Percentiles rank a stretch among this genome's conserved stretches.
Evolutionary conservation across 139 green algal species (phyloP).

Genomic region (Micromonas pusilla): DNA sequence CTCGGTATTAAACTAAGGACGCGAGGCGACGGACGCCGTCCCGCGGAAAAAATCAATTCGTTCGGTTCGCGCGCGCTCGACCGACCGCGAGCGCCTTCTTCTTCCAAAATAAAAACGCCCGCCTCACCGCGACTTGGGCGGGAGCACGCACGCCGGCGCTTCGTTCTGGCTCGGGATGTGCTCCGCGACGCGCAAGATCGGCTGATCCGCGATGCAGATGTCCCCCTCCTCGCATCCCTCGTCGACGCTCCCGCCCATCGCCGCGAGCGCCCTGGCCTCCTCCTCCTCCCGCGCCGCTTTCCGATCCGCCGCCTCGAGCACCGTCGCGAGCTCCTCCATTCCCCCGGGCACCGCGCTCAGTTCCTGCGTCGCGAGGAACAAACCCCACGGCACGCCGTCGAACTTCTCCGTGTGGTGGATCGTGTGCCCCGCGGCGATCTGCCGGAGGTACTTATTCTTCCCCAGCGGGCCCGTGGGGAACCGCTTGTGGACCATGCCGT

Average conservation of each 20-base stretch:
- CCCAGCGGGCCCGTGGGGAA: constrained; percentile 89
- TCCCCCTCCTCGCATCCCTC: neutral
- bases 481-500: constrained; percentile 87
- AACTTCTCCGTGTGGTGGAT: constrained; percentile 94
- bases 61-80: too few species aligned
- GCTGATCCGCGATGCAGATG: neutral
- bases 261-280: neutral
- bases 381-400: constrained; percentile 81
- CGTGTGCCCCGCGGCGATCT: constrained; percentile 79
- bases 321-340: constrained; percentile 11
- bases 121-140: neutral
- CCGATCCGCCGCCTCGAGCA: neutral
- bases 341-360: constrained; percentile 46
- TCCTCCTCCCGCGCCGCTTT: neutral
- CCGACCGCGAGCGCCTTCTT: too few species aligned
- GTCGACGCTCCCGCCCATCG: neutral
- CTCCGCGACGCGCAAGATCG: too few species aligned
- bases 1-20: too few species aligned
- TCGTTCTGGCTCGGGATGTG: constrained; percentile 15
- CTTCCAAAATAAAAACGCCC: too few species aligned
- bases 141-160: constrained; percentile 2
- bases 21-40: too few species aligned
- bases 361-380: constrained; percentile 88
- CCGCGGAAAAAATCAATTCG: too few species aligned
- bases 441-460: constrained; percentile 77